Base-by-base conservation (phyloP, 768 basidiomycete species). In the Terana coerulea region DNA sequence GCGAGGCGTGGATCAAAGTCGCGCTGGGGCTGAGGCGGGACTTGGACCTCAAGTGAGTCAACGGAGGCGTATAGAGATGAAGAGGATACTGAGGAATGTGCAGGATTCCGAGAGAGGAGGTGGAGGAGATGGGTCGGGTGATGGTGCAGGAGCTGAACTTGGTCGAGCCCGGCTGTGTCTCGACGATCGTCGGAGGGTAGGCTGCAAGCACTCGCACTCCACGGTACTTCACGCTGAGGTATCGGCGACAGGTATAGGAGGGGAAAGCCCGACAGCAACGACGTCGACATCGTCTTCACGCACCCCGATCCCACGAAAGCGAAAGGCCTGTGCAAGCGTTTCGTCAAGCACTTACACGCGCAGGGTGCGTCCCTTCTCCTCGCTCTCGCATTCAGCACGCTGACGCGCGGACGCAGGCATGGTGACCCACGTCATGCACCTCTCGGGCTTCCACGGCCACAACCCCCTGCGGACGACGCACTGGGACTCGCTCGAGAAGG, bases 211-310 rank as follows among this genome's bases (percentile, higher is more conserved):
- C 46, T 35, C 28, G 10, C 33, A 6, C 14, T 29, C 22, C n/a
- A 22, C 9, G 19, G 5, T 50, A n/a, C 10, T 22, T 7, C 15
- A 35, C 40, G 36, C 2, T 51, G n/a, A 48, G 19, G 17, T 39
- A 39, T 39, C 37, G 3, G 30, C 34, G 30, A 40, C 31, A 93
- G 92, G 5, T 91, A 94, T 68, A 81, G 95, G 25, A 72, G 94
- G 49, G 94, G 94, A 1, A 95, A 95, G 64, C 61, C 69, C 2
- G 69, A 81, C 53, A 90, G 86, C 61, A 90, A 87, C 60, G 94
- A 97, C 62, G 83, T 93, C 26, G 94, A 98, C 61, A 87, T 98
- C 50, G 80, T 97, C 1, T 86, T 95, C 62, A 88, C 84, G 30
- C 89, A 94, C 61, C 72, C 79, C 0, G 75, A 82, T 55, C 71